Evolutionary conservation across 2,329 filamentous ascomycete genomes (phyloP), one percentile per base, ranked within the genome.

Genomic region (Aspergillus sp.): DNA sequence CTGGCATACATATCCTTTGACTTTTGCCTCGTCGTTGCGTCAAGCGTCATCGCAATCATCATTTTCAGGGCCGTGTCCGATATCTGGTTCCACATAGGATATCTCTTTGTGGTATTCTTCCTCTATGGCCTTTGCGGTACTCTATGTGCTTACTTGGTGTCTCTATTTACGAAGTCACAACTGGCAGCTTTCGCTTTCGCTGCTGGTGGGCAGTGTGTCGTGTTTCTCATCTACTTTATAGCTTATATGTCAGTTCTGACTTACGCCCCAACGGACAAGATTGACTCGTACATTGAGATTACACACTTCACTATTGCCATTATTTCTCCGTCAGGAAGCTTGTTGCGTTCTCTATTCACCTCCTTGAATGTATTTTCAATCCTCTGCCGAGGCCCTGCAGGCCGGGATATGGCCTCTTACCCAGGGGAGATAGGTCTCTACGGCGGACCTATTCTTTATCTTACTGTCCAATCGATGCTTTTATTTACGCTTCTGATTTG

Each of bases 131-230:
- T 96, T 6, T 86, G 90, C 0, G 89, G 91, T 0, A 90, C 85
- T 3, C 77, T 96, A 3, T 79, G 93, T 52, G 84, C 89, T 2
- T 97, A 97, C 72, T 79, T 93, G 39, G 82, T 96, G 43, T 96
- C 92, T 0, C 83, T 96, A 0, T 89, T 92, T 66, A 85, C 88
- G 35, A 85, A 83, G 50, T 92, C 89, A 33, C 91, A 96, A 72
- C 81, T 96, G 6, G 88, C 90, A 4, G 87, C 92, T 0, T 97
- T 95, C 71, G 93, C 91, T 0, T 89, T 93, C 70, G 86, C 90
- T 2, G 90, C 91, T 1, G 90, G 88, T 17, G 83, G 86, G 15
- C 91, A 96, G 73, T 89, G 88, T 7, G 77, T 90, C 11, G 76
- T 88, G 63, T 90, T 92, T 68, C 75, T 92, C 19, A 71, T 87